A percentile compares a stretch with the other conserved stretches of the same genome.
phyloP scores from a whole-genome alignment of 352 stramenopile species.

The Phytopythium mirpurense region DNA sequence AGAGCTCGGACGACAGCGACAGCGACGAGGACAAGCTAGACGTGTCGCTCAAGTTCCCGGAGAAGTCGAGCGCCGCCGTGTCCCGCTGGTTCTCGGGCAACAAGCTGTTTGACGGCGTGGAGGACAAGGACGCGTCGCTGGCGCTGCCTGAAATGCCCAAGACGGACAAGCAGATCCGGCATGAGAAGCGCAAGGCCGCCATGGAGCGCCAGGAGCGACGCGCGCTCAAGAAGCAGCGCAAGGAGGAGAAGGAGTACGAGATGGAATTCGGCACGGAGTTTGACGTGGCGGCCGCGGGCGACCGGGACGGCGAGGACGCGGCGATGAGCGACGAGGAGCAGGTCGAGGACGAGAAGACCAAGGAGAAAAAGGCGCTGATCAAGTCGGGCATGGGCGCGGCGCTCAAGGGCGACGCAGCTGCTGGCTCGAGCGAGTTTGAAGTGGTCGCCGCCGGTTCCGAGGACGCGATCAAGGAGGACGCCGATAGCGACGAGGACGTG shows the following conservation, averaged over 20 bases:
- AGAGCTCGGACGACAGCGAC: constrained; percentile 78
- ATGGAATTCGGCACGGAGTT: constrained; percentile 74
- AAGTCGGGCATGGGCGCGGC: constrained; percentile 80
- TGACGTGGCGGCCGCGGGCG: constrained; percentile 37
- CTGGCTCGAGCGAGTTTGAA: constrained; percentile 25
- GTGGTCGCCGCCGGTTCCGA: constrained; percentile 43
- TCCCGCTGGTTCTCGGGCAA: constrained; percentile 84
- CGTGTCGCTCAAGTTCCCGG: constrained; percentile 69
- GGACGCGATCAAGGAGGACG: constrained; percentile 21
- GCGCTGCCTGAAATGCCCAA: constrained; percentile 90
- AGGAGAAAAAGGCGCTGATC: constrained; percentile 80
- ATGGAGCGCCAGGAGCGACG: constrained; percentile 89
- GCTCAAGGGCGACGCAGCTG: constrained; percentile 26
- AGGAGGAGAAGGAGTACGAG: constrained; percentile 83
- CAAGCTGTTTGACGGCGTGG: constrained; percentile 74
- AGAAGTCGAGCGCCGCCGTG: constrained; percentile 70
- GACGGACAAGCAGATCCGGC: constrained; percentile 97
- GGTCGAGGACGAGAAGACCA: constrained; percentile 47
- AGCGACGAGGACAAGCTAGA: constrained; percentile 58
- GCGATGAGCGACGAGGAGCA: constrained; percentile 30
- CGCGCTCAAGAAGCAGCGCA: constrained; percentile 66
- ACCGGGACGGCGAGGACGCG: constrained; percentile 36
- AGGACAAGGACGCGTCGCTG: constrained; percentile 37
- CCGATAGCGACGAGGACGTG: constrained; percentile 31
- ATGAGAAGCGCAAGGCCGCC: constrained; percentile 96